Percentiles rank a stretch among this genome's conserved stretches.
phyloP scores from a whole-genome alignment of 345 rosid species.

The Syzygium jambos region DNA sequence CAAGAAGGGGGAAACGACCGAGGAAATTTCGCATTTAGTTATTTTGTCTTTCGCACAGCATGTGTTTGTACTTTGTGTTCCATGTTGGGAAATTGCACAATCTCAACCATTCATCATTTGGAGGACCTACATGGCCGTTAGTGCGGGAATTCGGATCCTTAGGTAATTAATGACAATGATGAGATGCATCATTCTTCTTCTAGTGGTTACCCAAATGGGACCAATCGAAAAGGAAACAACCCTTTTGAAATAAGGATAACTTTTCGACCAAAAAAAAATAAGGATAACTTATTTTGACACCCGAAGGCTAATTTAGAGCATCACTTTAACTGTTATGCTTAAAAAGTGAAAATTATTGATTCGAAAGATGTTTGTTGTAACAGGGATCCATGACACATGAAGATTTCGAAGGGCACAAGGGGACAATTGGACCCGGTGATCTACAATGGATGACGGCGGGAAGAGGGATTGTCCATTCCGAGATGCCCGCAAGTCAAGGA shows the following conservation, averaged over 20 bases:
- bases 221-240: not conserved
- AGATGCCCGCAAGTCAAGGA: constrained; percentile 79
- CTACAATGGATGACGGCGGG: constrained; percentile 98
- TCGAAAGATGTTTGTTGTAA: not conserved
- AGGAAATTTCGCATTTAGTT: not conserved
- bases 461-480: constrained; percentile 92
- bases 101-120: not conserved
- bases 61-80: not conserved
- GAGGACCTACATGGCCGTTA: not conserved
- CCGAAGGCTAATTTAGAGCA: accelerated
- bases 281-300: not conserved
- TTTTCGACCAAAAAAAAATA: not conserved
- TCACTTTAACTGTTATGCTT: accelerated
- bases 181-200: not conserved
- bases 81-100: not conserved
- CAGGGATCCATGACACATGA: constrained; percentile 73
- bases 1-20: not conserved
- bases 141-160: not conserved
- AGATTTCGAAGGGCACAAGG: constrained; percentile 86
- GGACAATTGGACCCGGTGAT: constrained; percentile 73
- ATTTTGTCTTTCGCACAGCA: not conserved
- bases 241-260: not conserved
- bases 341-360: not conserved
- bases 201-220: not conserved
- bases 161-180: not conserved